These are phyloP conservation scores for Debaryomyces nepalensis DNA, from an alignment of 1,139 yeast genomes.

Conservation along the genomic window DNA sequence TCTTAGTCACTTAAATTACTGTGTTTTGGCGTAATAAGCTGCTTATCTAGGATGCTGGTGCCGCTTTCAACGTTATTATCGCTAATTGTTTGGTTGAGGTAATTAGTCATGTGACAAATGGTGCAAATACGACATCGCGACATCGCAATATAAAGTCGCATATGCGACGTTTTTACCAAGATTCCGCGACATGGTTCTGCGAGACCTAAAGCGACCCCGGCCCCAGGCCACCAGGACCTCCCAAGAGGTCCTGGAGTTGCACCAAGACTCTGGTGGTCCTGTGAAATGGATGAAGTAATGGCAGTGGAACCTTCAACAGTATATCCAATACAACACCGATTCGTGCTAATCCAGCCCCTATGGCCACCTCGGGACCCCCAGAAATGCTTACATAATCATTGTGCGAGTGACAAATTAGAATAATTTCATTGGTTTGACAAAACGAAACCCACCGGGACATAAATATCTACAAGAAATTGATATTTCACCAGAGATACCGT, in stretches of 20 bases:
- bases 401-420: conserved; percentile 6
- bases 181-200: neutral
- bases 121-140: neutral
- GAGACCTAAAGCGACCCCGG: conserved; percentile 1
- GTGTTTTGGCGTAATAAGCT: neutral
- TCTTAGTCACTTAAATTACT: neutral
- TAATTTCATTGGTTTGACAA: conserved; percentile 8
- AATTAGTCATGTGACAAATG: conserved; percentile 1
- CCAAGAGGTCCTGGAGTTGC: no score
- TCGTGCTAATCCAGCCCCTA: no score
- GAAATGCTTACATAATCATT: conserved; percentile 1
- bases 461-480: conserved; percentile 2
- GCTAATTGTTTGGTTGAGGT: neutral
- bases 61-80: neutral
- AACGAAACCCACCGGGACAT: conserved; percentile 9
- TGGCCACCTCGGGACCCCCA: neutral
- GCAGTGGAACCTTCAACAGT: no score
- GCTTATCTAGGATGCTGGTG: conserved; percentile 6
- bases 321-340: no score
- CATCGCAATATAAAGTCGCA: no score
- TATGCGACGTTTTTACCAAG: no score
- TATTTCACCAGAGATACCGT: neutral
- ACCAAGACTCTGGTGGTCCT: neutral
- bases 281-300: neutral
- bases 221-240: no score